Evolutionary conservation across 768 basidiomycete genomes (phyloP).

Genomic region (Podaxis sp.): DNA sequence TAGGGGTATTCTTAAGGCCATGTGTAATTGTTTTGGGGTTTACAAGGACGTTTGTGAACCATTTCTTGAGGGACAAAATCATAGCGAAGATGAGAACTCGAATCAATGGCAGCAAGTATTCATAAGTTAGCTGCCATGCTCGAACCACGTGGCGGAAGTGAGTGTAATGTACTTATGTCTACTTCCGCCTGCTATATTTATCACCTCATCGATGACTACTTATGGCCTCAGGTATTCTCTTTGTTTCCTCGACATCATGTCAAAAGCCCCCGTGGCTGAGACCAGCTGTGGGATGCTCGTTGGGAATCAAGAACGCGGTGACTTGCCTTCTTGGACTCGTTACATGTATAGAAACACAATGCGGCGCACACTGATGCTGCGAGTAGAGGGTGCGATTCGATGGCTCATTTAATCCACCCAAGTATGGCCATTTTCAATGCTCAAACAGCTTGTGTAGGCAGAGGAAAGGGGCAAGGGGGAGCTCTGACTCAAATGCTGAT

Average conservation of each 20-base stretch:
- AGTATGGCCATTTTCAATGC: no score
- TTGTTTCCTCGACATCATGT: constrained; percentile 19
- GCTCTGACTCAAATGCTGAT: no score
- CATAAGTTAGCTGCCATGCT: background rate
- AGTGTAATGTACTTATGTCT: background rate
- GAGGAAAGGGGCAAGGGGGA: no score
- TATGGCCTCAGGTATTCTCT: background rate
- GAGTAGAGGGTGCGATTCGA: no score
- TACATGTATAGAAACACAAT: background rate
- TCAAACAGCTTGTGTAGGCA: no score
- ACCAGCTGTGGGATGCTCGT: no score
- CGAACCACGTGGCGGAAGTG: constrained; percentile 7
- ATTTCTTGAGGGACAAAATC: constrained; percentile 44
- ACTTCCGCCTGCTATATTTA: background rate
- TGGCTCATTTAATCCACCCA: no score
- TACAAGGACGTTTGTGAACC: constrained; percentile 28
- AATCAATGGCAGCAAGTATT: background rate
- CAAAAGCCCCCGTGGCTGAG: constrained; percentile 37
- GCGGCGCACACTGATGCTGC: background rate
- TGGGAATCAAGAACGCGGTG: no score
- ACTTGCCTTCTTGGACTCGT: background rate
- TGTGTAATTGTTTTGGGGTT: constrained; percentile 52
- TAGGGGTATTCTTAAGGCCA: constrained; percentile 38
- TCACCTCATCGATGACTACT: background rate
- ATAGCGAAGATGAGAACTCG: constrained; percentile 28